A percentile compares a stretch with the other conserved stretches of the same genome.
These are phyloP conservation scores for Nitzschia palea DNA, from an alignment of 108 stramenopile species.

Conservation along the genomic window DNA sequence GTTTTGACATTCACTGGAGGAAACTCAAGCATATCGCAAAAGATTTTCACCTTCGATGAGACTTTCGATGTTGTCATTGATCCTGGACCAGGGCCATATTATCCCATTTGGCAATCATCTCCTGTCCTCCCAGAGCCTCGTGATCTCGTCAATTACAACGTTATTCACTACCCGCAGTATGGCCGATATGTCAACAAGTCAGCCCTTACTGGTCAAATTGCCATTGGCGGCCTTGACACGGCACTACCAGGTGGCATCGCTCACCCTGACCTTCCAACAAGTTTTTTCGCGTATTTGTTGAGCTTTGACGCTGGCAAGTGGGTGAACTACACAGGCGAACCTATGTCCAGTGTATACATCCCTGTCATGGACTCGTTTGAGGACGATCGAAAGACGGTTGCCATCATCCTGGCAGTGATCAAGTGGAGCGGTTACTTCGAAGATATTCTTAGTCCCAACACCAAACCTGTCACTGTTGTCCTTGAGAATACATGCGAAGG, in stretches of 20 bases:
- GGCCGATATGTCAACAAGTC: neutral
- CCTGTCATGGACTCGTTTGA: slow-evolving; percentile 46
- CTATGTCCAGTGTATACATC: slow-evolving; percentile 7
- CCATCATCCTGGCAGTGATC: neutral
- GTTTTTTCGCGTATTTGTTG: neutral
- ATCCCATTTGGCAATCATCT: neutral
- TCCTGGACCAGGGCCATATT: slow-evolving; percentile 6
- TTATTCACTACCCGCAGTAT: slow-evolving; percentile 2
- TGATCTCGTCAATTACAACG: slow-evolving; percentile 1
- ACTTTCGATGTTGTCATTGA: neutral
- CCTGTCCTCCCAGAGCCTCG: neutral
- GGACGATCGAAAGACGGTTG: neutral
- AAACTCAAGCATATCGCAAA: neutral
- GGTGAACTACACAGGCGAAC: neutral
- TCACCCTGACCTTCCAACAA: slow-evolving; percentile 13
- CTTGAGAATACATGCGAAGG: slow-evolving; percentile 31
- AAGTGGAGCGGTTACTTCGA: slow-evolving; percentile 24
- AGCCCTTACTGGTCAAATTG: neutral
- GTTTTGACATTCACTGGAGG: neutral
- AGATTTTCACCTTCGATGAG: neutral
- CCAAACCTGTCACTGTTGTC: slow-evolving; percentile 48
- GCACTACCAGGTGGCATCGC: neutral
- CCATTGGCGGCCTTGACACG: slow-evolving; percentile 2
- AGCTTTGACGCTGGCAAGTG: slow-evolving; percentile 2
- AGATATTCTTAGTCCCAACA: slow-evolving; percentile 32